A percentile compares a stretch with the other conserved stretches of the same genome.
Evolutionary conservation across 306 rosid species (phyloP).

Genomic region (Myrica gale): DNA sequence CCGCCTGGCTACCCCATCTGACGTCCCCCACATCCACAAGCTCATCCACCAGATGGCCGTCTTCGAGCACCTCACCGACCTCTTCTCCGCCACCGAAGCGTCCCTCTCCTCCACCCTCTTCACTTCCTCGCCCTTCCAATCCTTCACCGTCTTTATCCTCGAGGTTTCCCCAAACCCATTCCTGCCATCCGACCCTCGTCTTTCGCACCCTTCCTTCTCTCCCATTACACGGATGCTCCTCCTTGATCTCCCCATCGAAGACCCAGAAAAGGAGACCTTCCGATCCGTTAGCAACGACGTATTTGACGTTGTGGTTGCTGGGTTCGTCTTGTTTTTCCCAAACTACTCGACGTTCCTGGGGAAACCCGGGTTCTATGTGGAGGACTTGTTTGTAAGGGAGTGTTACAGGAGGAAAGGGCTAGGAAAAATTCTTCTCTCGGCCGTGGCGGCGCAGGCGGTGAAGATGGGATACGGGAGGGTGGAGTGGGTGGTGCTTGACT

Average conservation of each 20-base stretch:
- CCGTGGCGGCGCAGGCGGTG: slow-evolving; percentile 87
- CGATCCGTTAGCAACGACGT: slow-evolving; percentile 1
- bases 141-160: slow-evolving; percentile 77
- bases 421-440: slow-evolving; percentile 58
- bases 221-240: slow-evolving; percentile 31
- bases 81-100: slow-evolving; percentile 61
- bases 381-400: slow-evolving; percentile 78
- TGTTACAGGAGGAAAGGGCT: slow-evolving; percentile 76
- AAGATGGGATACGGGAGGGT: slow-evolving; percentile 85
- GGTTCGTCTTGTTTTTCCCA: slow-evolving; percentile 75
- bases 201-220: slow-evolving; percentile 27
- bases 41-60: slow-evolving; percentile 79
- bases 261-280: slow-evolving; percentile 52
- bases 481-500: slow-evolving; percentile 85
- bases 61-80: slow-evolving; percentile 72
- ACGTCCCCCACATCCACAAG: slow-evolving; percentile 81
- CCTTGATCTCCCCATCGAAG: slow-evolving; percentile 59
- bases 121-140: slow-evolving; percentile 57
- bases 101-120: slow-evolving; percentile 69
- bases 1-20: slow-evolving; percentile 60
- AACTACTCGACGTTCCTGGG: slow-evolving; percentile 60
- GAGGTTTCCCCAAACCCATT: slow-evolving; percentile 64
- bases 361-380: slow-evolving; percentile 77
- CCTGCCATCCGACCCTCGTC: slow-evolving; percentile 5
- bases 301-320: slow-evolving; percentile 44